Conservation (phyloP, 2,329 filamentous ascomycete genomes). For the Phoma sp. region DNA sequence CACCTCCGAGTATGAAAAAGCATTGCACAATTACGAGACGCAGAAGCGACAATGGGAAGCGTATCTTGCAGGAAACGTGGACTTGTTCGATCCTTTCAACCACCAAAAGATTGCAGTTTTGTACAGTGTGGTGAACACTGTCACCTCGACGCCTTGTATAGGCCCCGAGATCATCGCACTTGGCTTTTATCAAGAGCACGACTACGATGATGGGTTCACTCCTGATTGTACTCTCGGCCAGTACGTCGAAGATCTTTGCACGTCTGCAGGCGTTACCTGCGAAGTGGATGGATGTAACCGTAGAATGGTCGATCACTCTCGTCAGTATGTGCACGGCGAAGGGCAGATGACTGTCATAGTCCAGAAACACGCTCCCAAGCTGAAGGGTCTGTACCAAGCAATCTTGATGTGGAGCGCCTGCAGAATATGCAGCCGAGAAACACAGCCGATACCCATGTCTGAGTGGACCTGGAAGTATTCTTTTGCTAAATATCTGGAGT, state of each 20-base stretch:
- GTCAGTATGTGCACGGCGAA: conserved; percentile 96
- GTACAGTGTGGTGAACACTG: conserved; percentile 91
- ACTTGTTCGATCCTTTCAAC: conserved; percentile 91
- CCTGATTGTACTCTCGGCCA: conserved; percentile 93
- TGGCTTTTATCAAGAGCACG: conserved; percentile 91
- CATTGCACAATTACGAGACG: conserved; percentile 88
- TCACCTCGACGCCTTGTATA: conserved; percentile 89
- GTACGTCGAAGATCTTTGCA: conserved; percentile 89
- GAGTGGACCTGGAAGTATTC: conserved; percentile 97
- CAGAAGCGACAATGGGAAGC: conserved; percentile 97
- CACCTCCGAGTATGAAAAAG: conserved; percentile 95
- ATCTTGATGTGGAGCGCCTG: conserved; percentile 99
- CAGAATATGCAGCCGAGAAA: conserved; percentile 89
- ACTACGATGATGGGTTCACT: conserved; percentile 70
- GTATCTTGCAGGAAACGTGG: conserved; percentile 84
- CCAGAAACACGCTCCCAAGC: conserved; percentile 72
- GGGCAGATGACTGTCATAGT: conserved; percentile 92
- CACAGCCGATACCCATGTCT: conserved; percentile 88
- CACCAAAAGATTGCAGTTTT: conserved; percentile 97
- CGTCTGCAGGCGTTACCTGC: conserved; percentile 77
- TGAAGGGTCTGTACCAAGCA: conserved; percentile 70
- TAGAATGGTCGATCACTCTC: conserved; percentile 89
- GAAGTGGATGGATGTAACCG: conserved; percentile 84
- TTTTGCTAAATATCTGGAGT: conserved; percentile 96
- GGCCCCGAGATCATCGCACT: conserved; percentile 90